phyloP scores from a whole-genome alignment of 768 basidiomycete genomes.

The Psilocybe sp. region DNA sequence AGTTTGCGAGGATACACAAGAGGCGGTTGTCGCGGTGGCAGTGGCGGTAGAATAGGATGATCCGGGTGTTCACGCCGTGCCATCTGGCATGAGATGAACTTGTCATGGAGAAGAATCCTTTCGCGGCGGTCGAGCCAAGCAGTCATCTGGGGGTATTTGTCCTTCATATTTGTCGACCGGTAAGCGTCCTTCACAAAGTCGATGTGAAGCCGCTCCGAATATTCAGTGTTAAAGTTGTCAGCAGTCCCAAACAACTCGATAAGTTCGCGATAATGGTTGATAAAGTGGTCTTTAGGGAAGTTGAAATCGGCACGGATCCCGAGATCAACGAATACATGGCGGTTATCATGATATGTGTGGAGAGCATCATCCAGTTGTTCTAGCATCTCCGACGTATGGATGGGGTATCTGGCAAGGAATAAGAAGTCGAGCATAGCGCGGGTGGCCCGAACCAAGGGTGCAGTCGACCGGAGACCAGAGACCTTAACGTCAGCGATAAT shows the following conservation, averaged over 20 bases:
- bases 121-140: conserved; percentile 27
- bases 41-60: too few relatives aligned
- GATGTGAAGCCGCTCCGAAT: conserved; percentile 33
- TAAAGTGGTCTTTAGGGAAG: conserved; percentile 23
- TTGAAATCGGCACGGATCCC: conserved; percentile 27
- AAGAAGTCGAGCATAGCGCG: conserved; percentile 27
- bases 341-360: conserved; percentile 8
- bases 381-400: conserved; percentile 21
- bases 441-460: conserved; percentile 1
- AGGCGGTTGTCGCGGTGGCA: too few relatives aligned
- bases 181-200: conserved; percentile 33
- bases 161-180: conserved; percentile 20
- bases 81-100: too few relatives aligned
- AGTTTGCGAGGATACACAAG: background rate
- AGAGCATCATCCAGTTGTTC: conserved; percentile 9
- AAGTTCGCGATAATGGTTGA: conserved; percentile 14
- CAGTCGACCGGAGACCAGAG: too few relatives aligned
- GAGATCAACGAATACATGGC: conserved; percentile 6
- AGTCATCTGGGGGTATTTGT: conserved; percentile 34
- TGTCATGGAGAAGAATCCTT: too few relatives aligned
- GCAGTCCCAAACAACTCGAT: conserved; percentile 27
- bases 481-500: conserved; percentile 7
- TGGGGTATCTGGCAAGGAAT: conserved; percentile 21
- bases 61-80: too few relatives aligned
- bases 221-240: conserved; percentile 30